phyloP scores from a whole-genome alignment of 441 rosid species.

The Pelargonium exstipulatum region DNA sequence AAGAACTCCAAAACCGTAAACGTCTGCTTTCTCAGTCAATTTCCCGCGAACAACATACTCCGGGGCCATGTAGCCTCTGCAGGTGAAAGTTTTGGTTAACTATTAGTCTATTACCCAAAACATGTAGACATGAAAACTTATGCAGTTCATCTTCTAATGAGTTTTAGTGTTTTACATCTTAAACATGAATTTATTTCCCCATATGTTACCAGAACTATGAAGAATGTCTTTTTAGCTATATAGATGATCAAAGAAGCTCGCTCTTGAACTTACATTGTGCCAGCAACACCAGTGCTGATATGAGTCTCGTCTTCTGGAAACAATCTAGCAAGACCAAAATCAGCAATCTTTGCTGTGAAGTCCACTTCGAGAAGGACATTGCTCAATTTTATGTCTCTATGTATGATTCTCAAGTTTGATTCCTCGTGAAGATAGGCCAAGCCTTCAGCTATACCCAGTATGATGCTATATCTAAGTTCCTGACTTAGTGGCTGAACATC shows the following conservation, averaged over 20 bases:
- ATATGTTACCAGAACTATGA: too few species aligned
- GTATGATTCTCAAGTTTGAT: slow-evolving; percentile 64
- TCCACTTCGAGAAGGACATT: slow-evolving; percentile 62
- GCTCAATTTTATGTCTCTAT: slow-evolving; percentile 75
- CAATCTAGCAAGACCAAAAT: slow-evolving; percentile 77
- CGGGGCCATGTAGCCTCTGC: slow-evolving; percentile 91
- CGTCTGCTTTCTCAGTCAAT: slow-evolving; percentile 75
- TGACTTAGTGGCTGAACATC: slow-evolving; percentile 31
- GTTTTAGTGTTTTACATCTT: too few species aligned
- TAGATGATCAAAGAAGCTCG: neutral
- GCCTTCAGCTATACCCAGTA: slow-evolving; percentile 73
- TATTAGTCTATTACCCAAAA: neutral
- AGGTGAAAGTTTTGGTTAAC: slow-evolving; percentile 12
- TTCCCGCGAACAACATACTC: slow-evolving; percentile 70
- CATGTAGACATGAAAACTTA: neutral
- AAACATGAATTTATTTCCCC: too few species aligned
- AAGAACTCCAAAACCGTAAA: slow-evolving; percentile 76
- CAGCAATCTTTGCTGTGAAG: slow-evolving; percentile 66
- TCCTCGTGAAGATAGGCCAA: slow-evolving; percentile 73
- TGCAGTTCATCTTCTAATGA: too few species aligned
- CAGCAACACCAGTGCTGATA: slow-evolving; percentile 69
- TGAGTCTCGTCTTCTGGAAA: slow-evolving; percentile 68
- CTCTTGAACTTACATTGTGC: slow-evolving; percentile 55
- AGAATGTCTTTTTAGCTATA: too few species aligned
- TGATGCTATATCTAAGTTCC: slow-evolving; percentile 49